Evolutionary conservation across 2,329 filamentous ascomycete species (phyloP).

Genomic region (Sporothrix humicola): DNA sequence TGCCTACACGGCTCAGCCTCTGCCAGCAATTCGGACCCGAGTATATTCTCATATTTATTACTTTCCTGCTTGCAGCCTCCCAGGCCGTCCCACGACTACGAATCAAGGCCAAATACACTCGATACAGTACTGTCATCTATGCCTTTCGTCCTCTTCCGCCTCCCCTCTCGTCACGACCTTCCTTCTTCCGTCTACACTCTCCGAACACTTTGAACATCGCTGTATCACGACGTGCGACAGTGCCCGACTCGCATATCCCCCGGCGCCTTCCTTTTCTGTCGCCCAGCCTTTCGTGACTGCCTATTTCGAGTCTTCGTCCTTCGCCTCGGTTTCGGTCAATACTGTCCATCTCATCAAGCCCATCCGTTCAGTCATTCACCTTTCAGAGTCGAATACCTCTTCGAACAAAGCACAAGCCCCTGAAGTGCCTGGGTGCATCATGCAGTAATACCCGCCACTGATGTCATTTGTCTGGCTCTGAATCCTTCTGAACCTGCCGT

Average conservation of each 20-base stretch:
- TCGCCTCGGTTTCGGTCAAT: neutral
- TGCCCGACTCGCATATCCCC: neutral
- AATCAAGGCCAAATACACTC: neutral
- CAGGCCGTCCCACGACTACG: neutral
- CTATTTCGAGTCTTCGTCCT: neutral
- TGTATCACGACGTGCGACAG: neutral
- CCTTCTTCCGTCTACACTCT: neutral
- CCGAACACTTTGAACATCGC: neutral
- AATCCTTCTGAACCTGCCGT: neutral
- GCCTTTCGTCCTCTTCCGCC: neutral
- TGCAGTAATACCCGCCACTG: slow-evolving; percentile 22
- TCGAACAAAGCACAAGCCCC: neutral
- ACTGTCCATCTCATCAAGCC: too few relatives aligned
- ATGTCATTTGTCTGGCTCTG: slow-evolving; percentile 21
- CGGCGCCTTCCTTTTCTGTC: neutral
- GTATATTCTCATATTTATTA: slow-evolving; percentile 4
- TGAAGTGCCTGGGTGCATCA: slow-evolving; percentile 12
- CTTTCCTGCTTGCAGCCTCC: neutral
- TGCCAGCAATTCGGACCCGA: slow-evolving; percentile 19
- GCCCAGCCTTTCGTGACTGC: neutral
- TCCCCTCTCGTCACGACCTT: neutral
- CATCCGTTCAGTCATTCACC: neutral
- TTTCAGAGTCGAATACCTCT: neutral
- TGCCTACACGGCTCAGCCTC: neutral
- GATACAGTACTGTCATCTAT: neutral